A percentile compares a stretch with the other conserved stretches of the same genome.
Conservation (phyloP, 2,329 filamentous ascomycete species). For the Blumeria hordei region DNA sequence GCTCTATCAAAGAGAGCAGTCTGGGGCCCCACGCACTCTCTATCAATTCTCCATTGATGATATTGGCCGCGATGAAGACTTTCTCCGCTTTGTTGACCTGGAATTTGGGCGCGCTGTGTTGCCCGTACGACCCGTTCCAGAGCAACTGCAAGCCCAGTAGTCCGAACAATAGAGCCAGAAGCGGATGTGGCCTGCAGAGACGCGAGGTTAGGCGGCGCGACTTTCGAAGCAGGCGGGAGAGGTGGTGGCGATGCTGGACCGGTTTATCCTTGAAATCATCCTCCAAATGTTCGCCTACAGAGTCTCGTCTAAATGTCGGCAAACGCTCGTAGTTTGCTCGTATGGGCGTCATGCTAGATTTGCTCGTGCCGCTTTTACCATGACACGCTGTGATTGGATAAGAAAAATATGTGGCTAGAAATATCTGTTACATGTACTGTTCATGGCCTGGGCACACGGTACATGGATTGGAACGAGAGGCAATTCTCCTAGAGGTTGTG, state of each 20-base stretch:
- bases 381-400: not conserved
- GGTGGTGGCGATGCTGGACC: conserved; percentile 2
- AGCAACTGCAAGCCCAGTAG: conserved; percentile 9
- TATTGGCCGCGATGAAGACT: conserved; percentile 48
- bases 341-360: not conserved
- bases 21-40: conserved; percentile 38
- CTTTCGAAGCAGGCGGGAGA: conserved; percentile 6
- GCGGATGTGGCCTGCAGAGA: conserved; percentile 9
- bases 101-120: conserved; percentile 7
- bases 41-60: conserved; percentile 43
- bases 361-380: not conserved
- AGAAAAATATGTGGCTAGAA: no score
- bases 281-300: not conserved
- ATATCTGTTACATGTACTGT: not conserved
- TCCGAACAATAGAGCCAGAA: conserved; percentile 7
- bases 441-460: not conserved
- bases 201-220: not conserved
- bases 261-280: conserved; percentile 10
- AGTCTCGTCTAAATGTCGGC: conserved; percentile 3
- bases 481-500: not conserved
- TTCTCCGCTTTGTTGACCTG: conserved; percentile 23
- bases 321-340: not conserved
- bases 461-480: not conserved
- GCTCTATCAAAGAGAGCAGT: conserved; percentile 34
- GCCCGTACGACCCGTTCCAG: conserved; percentile 21